phyloP scores from a whole-genome alignment of 1,284 basidiomycete genomes.

The Xanthoconium separans region DNA sequence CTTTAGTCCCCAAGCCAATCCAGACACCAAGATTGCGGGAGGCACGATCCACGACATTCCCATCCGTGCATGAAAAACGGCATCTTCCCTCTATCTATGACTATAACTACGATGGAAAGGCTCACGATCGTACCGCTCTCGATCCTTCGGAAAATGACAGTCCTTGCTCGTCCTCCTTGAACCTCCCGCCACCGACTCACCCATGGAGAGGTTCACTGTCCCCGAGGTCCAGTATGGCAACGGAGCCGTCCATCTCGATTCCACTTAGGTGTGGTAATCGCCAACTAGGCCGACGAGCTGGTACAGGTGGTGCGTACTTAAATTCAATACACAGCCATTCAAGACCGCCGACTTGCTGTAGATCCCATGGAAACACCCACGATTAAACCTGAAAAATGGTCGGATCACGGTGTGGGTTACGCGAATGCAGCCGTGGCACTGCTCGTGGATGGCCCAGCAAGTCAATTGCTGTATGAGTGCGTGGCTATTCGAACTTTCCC shows the following conservation, averaged over 20 bases:
- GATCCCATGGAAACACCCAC: not conserved
- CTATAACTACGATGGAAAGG: not conserved
- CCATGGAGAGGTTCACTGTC: not conserved
- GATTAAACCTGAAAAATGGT: slow-evolving; percentile 18
- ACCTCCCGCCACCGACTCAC: slow-evolving; percentile 5
- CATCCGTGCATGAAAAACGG: not conserved
- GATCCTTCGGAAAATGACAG: not conserved
- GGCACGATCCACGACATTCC: slow-evolving; percentile 4
- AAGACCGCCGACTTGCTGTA: not conserved
- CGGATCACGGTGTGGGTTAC: slow-evolving; percentile 17
- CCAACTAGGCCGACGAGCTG: slow-evolving; percentile 13
- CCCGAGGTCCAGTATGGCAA: not conserved
- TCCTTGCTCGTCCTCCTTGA: not conserved
- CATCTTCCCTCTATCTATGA: not conserved
- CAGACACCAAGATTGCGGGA: not conserved
- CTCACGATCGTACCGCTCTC: not conserved
- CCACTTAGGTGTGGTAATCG: slow-evolving; percentile 9
- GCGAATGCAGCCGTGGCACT: slow-evolving; percentile 13
- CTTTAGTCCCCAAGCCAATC: not conserved
- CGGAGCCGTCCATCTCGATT: slow-evolving; percentile 2
- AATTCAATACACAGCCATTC: not conserved
- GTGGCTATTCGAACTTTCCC: not conserved
- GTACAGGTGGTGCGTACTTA: slow-evolving; percentile 9
- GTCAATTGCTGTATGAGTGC: slow-evolving; percentile 15
- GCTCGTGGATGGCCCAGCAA: not conserved